These are phyloP conservation scores for Alisma plantagoaquatica DNA, from an alignment of 106 monocot species.

Conservation along the genomic window DNA sequence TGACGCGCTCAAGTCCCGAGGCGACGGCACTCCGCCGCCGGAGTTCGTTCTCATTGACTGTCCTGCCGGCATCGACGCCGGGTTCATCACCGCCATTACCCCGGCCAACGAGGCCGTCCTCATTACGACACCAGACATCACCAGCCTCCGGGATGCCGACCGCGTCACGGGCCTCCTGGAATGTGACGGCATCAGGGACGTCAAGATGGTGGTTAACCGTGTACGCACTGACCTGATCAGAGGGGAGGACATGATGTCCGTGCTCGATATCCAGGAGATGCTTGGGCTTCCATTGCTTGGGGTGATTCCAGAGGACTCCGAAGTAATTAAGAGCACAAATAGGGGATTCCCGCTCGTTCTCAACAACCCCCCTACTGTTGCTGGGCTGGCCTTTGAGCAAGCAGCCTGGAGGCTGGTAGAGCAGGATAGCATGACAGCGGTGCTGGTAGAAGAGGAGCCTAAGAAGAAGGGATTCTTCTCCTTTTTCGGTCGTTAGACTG, in stretches of 20 bases:
- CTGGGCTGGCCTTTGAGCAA: conserved; percentile 94
- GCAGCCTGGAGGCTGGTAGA: conserved; percentile 93
- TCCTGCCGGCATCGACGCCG: conserved; percentile 92
- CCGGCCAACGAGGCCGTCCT: conserved; percentile 89
- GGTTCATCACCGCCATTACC: conserved; percentile 85
- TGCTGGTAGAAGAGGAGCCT: conserved; percentile 78
- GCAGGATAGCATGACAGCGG: conserved; percentile 86
- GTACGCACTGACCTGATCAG: conserved; percentile 69
- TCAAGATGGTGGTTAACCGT: conserved; percentile 92
- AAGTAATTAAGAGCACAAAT: conserved; percentile 93
- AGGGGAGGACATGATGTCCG: conserved; percentile 98
- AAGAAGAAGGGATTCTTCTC: conserved; percentile 81
- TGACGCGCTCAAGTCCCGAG: conserved; percentile 53
- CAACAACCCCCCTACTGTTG: conserved; percentile 56
- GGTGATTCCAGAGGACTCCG: conserved; percentile 87
- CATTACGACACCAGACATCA: conserved; percentile 92
- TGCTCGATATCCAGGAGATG: conserved; percentile 96
- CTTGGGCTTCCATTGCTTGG: conserved; percentile 77
- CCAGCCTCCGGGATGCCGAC: conserved; percentile 80
- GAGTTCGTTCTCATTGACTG: conserved; percentile 94
- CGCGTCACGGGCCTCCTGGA: conserved; percentile 86
- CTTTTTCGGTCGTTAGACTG: conserved; percentile 85
- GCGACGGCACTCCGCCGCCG: conserved; percentile 13
- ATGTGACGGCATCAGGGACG: conserved; percentile 88
- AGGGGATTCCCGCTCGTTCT: conserved; percentile 74